These are phyloP conservation scores for Porodaedalea pini DNA, from an alignment of 1,284 basidiomycete genomes.

Conservation along the genomic window DNA sequence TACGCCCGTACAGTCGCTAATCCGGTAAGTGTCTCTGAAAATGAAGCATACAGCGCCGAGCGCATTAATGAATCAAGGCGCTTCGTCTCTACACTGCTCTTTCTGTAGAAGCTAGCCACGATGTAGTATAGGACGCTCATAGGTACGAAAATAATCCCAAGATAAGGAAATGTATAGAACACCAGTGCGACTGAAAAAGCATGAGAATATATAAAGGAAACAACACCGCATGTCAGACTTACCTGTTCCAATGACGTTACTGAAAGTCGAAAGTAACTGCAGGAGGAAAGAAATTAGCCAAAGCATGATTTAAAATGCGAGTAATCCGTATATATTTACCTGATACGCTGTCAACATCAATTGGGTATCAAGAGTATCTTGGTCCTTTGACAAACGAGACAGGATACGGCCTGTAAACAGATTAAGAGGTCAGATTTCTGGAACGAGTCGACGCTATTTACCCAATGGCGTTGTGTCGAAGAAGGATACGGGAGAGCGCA, in stretches of 20 bases:
- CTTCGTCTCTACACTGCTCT: conserved; percentile 62
- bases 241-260: conserved; percentile 47
- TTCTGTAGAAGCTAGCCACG: conserved; percentile 50
- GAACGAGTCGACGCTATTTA: conserved; percentile 28
- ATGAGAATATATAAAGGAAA: too few species aligned
- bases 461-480: conserved; percentile 85
- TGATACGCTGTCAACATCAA: conserved; percentile 39
- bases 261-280: conserved; percentile 47
- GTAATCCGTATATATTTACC: conserved; percentile 24
- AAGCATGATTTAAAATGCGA: background rate
- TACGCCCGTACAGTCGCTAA: conserved; percentile 65
- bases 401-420: conserved; percentile 46
- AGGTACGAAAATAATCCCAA: conserved; percentile 57
- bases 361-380: conserved; percentile 53
- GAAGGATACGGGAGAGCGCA: conserved; percentile 69
- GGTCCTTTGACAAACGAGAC: conserved; percentile 61
- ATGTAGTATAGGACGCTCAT: conserved; percentile 48
- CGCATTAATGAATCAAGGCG: conserved; percentile 68
- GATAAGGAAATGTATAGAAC: conserved; percentile 61
- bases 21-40: conserved; percentile 58
- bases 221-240: too few species aligned
- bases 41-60: conserved; percentile 60
- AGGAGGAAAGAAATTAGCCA: background rate
- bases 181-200: conserved; percentile 41
- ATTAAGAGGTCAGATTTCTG: conserved; percentile 30